Percentiles rank a stretch among this genome's conserved stretches.
Evolutionary conservation across 805 yeast genomes (phyloP).

Genomic region (Yarrowia alimentaria): DNA sequence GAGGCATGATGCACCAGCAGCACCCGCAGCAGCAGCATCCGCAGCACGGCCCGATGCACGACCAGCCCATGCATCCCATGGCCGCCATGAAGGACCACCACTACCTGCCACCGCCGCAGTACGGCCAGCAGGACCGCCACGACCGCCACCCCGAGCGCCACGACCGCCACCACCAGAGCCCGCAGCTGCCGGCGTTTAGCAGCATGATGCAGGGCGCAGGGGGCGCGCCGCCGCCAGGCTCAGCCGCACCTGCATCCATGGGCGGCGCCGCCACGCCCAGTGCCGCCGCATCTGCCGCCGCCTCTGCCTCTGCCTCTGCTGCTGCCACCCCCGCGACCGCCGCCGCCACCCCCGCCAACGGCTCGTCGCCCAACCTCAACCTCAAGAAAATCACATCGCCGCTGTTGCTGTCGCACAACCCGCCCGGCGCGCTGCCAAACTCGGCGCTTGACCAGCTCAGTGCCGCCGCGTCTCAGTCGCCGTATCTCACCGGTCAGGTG

Average conservation of each 20-base stretch:
- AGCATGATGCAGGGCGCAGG: too few species aligned
- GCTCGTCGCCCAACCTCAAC: not conserved
- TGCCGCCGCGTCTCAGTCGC: conserved; percentile 31
- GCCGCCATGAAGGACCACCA: conserved; percentile 26
- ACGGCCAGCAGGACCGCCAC: conserved; percentile 21
- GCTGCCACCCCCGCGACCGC: conserved; percentile 4
- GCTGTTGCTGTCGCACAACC: conserved; percentile 23
- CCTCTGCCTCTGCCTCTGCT: not conserved
- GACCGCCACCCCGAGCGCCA: conserved; percentile 3
- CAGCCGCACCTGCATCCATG: too few species aligned
- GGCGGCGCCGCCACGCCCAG: too few species aligned
- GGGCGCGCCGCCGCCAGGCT: too few species aligned
- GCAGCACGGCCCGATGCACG: conserved; percentile 1
- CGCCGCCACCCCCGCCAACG: conserved; percentile 6
- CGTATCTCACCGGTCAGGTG: conserved; percentile 29
- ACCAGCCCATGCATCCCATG: conserved; percentile 17
- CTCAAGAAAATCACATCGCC: conserved; percentile 29
- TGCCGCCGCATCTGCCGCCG: not conserved
- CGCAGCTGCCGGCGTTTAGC: conserved; percentile 2
- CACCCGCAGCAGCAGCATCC: not conserved
- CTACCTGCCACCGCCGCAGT: conserved; percentile 23
- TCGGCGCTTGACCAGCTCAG: conserved; percentile 33
- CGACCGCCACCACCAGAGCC: conserved; percentile 6
- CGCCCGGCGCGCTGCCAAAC: conserved; percentile 12
- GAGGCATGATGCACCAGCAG: too few species aligned